phyloP scores from a whole-genome alignment of 139 green algal genomes.

The Closterium sp. region DNA sequence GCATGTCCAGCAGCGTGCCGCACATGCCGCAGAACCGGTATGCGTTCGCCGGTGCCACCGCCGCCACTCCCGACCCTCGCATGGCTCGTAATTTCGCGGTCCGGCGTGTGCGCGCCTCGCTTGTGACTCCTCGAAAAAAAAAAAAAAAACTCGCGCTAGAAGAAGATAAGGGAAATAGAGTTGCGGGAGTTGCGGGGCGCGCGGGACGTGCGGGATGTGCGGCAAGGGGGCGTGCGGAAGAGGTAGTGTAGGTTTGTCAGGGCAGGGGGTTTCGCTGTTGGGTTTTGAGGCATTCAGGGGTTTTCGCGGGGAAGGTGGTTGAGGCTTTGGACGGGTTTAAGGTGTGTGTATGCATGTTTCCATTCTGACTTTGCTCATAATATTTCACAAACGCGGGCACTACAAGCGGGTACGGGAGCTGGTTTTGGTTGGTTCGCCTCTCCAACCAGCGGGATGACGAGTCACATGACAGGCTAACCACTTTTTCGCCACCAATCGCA shows the following conservation, averaged over 20 bases:
- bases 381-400: neutral
- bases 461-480: neutral
- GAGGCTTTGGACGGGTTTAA: too few relatives aligned
- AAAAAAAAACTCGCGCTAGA: too few relatives aligned
- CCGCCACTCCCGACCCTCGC: neutral
- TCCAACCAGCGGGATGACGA: neutral
- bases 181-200: neutral
- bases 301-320: neutral
- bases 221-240: neutral
- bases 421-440: neutral
- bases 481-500: neutral
- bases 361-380: too few relatives aligned
- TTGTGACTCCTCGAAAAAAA: neutral
- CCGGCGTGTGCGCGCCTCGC: neutral
- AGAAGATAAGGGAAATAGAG: neutral
- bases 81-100: too few relatives aligned
- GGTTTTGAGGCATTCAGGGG: neutral
- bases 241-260: neutral
- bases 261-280: neutral
- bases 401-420: neutral
- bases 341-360: too few relatives aligned
- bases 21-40: slow-evolving; percentile 27
- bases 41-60: neutral
- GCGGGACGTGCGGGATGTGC: too few relatives aligned
- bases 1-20: slow-evolving; percentile 32